Evolutionary conservation across 169 alveolate species (phyloP), one percentile per base, ranked within the genome.

Genomic region (Plasmodium knowlesi): DNA sequence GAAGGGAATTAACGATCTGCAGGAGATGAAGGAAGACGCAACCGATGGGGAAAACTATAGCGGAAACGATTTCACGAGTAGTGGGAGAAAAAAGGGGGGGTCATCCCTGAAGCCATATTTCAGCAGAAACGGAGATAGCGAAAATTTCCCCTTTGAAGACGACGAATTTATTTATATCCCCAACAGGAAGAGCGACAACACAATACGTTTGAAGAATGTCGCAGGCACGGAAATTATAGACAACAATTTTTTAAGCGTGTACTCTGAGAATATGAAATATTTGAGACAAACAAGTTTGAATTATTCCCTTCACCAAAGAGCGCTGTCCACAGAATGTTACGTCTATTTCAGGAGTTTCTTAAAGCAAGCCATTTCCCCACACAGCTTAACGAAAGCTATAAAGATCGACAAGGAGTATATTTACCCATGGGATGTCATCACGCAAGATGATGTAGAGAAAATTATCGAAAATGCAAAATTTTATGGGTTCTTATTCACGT

Each of bases 341-440:
- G 93, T 86, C 3, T 86, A 86, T 76, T 86, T 86, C 28, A 19
- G 85, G n/a, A 86, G 93, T 57, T 86, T 86, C 54, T 37, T 86
- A 76, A 86, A 86, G 46, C 73, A 86, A 78, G 93, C 93, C 46
- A 86, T 86, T 50, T 53, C 93, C 0, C 93, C 93, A 2, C 93
- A 86, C 39, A 86, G 93, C 19, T 86, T 86, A 73, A 86, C 93
- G 4, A 86, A 86, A 76, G 93, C 93, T 1, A 86, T 86, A 30
- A 86, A 86, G 34, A 86, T 86, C 16, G 93, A 86, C 19, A 86
- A 86, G 43, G 93, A 86, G 81, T 86, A 86, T 76, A 86, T 86
- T 34, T 86, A 86, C 80, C 93, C 93, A 1, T 86, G 93, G 93
- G 93, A 86, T 76, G 79, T 76, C 1, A 86, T 86, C 25, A 86